These are phyloP conservation scores for Termitomyces sp. DNA, from an alignment of 768 basidiomycete genomes.

Conservation along the genomic window DNA sequence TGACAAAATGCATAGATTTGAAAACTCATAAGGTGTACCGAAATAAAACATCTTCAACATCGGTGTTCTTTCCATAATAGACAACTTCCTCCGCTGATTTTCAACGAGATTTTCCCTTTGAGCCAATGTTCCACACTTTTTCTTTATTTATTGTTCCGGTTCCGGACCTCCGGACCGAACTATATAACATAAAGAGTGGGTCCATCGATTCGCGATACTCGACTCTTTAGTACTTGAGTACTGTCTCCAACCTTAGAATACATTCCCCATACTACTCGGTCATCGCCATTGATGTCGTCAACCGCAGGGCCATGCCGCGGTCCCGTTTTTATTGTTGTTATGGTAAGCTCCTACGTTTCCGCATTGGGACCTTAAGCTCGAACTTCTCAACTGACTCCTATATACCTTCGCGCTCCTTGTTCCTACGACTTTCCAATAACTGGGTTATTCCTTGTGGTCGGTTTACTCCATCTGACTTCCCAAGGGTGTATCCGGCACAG, in stretches of 20 bases:
- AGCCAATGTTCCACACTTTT: too few relatives aligned
- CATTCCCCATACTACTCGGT: neutral
- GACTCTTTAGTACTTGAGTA: neutral
- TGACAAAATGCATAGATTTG: neutral
- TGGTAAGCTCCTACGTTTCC: slow-evolving; percentile 13
- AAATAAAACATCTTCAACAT: neutral
- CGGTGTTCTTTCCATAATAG: neutral
- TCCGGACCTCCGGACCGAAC: neutral
- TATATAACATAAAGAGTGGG: neutral
- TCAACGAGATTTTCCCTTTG: neutral
- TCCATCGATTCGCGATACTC: neutral
- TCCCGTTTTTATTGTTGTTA: slow-evolving; percentile 17
- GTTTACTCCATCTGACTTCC: neutral
- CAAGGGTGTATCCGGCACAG: slow-evolving; percentile 71
- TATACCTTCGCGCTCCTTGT: neutral
- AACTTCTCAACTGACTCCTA: neutral
- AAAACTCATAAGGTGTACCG: neutral
- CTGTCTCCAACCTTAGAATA: neutral
- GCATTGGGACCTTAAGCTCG: neutral
- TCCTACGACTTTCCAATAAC: neutral
- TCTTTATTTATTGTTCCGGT: neutral
- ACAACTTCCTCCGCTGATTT: neutral
- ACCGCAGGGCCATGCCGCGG: neutral
- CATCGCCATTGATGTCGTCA: neutral
- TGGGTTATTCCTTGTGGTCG: neutral